phyloP scores from a whole-genome alignment of 2,329 filamentous ascomycete genomes.

The Alternaria sp. region DNA sequence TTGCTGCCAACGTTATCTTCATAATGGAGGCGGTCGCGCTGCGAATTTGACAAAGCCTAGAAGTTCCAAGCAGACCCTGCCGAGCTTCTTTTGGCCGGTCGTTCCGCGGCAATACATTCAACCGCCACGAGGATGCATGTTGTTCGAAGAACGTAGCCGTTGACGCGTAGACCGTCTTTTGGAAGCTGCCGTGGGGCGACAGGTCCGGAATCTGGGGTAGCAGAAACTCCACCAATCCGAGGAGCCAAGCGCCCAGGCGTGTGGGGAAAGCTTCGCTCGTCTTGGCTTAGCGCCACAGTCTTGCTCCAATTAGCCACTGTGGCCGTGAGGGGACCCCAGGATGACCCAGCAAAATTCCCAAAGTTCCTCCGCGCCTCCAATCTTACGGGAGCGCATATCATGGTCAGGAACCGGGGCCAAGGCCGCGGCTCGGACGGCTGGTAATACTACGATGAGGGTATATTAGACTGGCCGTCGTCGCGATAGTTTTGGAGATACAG shows the following conservation, averaged over 20 bases:
- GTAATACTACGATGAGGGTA: slow-evolving; percentile 21
- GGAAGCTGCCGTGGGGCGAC: slow-evolving; percentile 2
- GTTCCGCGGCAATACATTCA: slow-evolving; percentile 1
- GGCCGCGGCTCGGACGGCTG: slow-evolving; percentile 16
- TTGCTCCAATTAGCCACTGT: slow-evolving; percentile 24
- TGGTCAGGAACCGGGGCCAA: slow-evolving; percentile 10
- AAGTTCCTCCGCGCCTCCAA: slow-evolving; percentile 27
- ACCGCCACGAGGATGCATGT: neutral
- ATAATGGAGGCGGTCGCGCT: neutral
- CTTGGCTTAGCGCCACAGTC: slow-evolving; percentile 22
- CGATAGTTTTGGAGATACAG: slow-evolving; percentile 2
- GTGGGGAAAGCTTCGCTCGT: slow-evolving; percentile 25
- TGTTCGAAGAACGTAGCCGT: neutral
- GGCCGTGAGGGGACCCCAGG: slow-evolving; percentile 19
- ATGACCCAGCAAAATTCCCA: slow-evolving; percentile 21
- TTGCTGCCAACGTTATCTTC: neutral
- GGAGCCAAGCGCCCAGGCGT: slow-evolving; percentile 13
- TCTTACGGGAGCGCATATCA: slow-evolving; percentile 2
- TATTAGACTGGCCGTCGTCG: slow-evolving; percentile 21
- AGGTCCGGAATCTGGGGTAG: slow-evolving; percentile 14
- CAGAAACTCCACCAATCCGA: slow-evolving; percentile 36
- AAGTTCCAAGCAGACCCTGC: neutral
- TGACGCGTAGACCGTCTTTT: slow-evolving; percentile 2
- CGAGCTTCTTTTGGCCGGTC: neutral
- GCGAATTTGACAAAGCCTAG: neutral